phyloP scores from a whole-genome alignment of 352 stramenopile species.

The Thraustochytrium striatum region DNA sequence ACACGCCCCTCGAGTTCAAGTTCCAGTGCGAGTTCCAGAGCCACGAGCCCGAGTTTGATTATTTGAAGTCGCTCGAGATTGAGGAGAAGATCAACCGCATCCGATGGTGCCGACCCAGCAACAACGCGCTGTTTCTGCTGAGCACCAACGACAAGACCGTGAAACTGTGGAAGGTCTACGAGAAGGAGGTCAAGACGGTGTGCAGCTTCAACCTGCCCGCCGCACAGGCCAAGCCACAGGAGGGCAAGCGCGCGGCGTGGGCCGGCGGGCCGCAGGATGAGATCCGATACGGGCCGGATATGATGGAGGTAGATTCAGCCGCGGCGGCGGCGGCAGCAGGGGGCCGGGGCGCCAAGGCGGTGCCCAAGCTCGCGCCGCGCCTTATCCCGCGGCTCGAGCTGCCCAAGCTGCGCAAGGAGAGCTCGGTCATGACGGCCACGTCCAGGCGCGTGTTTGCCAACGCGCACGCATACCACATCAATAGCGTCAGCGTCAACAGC shows the following conservation, averaged over 20 bases:
- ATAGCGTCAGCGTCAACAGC: slow-evolving; percentile 86
- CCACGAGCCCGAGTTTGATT: slow-evolving; percentile 95
- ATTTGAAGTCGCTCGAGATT: slow-evolving; percentile 93
- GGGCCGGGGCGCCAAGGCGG: no score
- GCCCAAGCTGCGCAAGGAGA: slow-evolving; percentile 10
- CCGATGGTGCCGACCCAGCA: slow-evolving; percentile 81
- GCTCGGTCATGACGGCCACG: slow-evolving; percentile 60
- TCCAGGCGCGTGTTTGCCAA: slow-evolving; percentile 80
- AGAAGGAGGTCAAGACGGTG: slow-evolving; percentile 54
- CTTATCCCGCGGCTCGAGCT: slow-evolving; percentile 18
- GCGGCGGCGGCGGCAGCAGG: slow-evolving; percentile 27
- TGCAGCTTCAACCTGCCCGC: slow-evolving; percentile 44
- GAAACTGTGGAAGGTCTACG: slow-evolving; percentile 87
- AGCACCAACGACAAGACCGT: slow-evolving; percentile 96
- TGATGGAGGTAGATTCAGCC: slow-evolving; percentile 38
- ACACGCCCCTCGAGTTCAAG: slow-evolving; percentile 65
- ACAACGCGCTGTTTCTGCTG: slow-evolving; percentile 83
- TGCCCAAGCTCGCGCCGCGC: not conserved
- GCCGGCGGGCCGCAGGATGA: not conserved
- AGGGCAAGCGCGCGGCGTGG: not conserved
- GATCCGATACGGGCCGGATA: not conserved
- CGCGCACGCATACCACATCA: slow-evolving; percentile 94
- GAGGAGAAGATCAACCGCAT: slow-evolving; percentile 97
- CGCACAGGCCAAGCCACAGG: not conserved
- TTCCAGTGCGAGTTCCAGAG: slow-evolving; percentile 84